phyloP scores from a whole-genome alignment of 2,329 filamentous ascomycete genomes.

The Epichloe coenophiala region DNA sequence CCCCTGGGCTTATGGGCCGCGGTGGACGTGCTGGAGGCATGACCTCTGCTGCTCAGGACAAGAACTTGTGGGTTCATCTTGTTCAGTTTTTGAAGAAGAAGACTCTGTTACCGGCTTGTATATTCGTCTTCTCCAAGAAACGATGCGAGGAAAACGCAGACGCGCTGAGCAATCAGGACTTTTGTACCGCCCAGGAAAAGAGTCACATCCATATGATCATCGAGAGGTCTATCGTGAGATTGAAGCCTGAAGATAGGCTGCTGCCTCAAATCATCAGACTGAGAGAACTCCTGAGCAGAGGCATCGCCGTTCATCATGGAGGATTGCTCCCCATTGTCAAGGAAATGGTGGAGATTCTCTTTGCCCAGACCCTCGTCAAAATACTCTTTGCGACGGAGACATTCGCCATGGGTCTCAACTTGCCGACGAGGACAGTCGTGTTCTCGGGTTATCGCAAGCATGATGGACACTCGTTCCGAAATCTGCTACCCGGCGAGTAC shows the following conservation, averaged over 20 bases:
- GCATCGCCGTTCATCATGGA: conserved; percentile 92
- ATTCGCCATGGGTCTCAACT: conserved; percentile 94
- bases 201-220: conserved; percentile 96
- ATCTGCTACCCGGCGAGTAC: conserved; percentile 87
- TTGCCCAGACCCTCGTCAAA: conserved; percentile 89
- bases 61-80: conserved; percentile 91
- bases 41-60: conserved; percentile 84
- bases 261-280: conserved; percentile 88
- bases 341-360: conserved; percentile 92
- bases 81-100: conserved; percentile 84
- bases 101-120: conserved; percentile 78
- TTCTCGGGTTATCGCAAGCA: conserved; percentile 97
- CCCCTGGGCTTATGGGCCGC: conserved; percentile 76
- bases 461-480: conserved; percentile 82
- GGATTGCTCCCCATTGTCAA: conserved; percentile 93
- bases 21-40: conserved; percentile 75
- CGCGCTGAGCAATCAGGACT: conserved; percentile 87
- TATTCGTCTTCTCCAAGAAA: conserved; percentile 98
- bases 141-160: conserved; percentile 95
- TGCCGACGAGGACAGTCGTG: conserved; percentile 90
- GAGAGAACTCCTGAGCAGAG: conserved; percentile 70
- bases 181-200: conserved; percentile 85
- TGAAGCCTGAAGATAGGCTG: conserved; percentile 78
- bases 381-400: conserved; percentile 96
- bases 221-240: conserved; percentile 79